Evolutionary conservation across 2,329 filamentous ascomycete genomes (phyloP).

Genomic region (Colletotrichum lupini): DNA sequence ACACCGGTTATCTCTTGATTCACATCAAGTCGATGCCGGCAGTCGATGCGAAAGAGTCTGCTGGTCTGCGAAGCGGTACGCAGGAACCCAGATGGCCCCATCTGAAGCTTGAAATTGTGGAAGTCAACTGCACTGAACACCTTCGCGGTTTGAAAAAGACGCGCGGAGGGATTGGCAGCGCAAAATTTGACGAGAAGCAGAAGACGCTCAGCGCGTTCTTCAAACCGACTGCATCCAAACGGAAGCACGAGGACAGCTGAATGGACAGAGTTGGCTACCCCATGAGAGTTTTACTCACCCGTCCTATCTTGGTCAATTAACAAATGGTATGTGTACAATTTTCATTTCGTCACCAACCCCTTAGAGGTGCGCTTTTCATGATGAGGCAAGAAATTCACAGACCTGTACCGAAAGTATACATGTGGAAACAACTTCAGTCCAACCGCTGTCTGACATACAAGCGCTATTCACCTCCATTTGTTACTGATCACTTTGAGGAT

Average conservation of each 20-base stretch:
- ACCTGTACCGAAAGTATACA: constrained; percentile 80
- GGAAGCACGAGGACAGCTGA: constrained; percentile 50
- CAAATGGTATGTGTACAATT: constrained; percentile 51
- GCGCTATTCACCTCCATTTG: constrained; percentile 30
- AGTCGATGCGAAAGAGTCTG: no score
- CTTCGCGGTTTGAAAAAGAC: constrained; percentile 81
- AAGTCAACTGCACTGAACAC: constrained; percentile 78
- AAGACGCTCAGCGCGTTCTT: constrained; percentile 84
- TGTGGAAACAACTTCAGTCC: constrained; percentile 79
- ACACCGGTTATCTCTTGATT: constrained; percentile 60
- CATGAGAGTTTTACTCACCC: not conserved
- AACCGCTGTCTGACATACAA: constrained; percentile 81
- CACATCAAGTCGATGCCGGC: constrained; percentile 10
- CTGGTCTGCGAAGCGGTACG: not conserved
- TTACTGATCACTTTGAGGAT: not conserved
- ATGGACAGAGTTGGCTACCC: not conserved
- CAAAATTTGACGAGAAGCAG: constrained; percentile 79
- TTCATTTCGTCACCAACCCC: constrained; percentile 28
- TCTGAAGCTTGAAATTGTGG: constrained; percentile 59
- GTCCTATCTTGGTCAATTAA: not conserved
- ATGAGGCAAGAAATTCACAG: constrained; percentile 81
- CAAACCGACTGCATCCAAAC: constrained; percentile 58
- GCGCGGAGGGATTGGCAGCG: constrained; percentile 83
- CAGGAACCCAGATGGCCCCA: constrained; percentile 50
- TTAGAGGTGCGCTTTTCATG: constrained; percentile 62